Percentiles rank a stretch among this genome's conserved stretches.
phyloP scores from a whole-genome alignment of 73 alveolate species.

The Stentor roeselii region DNA sequence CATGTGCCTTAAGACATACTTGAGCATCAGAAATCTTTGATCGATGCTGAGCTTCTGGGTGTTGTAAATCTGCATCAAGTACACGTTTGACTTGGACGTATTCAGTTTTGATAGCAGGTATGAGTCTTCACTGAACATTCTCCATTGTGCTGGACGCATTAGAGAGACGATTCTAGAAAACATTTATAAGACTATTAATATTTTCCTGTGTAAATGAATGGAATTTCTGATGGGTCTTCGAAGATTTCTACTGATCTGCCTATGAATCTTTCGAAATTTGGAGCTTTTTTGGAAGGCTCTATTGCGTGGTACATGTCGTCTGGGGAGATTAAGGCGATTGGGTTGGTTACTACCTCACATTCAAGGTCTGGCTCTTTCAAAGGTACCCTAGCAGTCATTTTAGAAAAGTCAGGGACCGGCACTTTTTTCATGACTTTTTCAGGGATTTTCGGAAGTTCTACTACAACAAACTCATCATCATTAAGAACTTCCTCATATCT shows the following conservation, averaged over 20 bases:
- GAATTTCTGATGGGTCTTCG: not conserved
- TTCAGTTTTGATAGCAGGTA: too few relatives aligned
- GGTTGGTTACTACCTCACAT: not conserved
- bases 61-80: too few relatives aligned
- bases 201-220: too few relatives aligned
- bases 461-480: not conserved
- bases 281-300: conserved; percentile 16
- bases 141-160: too few relatives aligned
- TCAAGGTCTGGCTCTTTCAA: not conserved
- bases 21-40: too few relatives aligned
- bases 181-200: too few relatives aligned
- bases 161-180: too few relatives aligned
- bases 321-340: not conserved
- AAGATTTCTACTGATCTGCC: not conserved
- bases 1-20: too few relatives aligned
- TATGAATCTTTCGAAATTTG: not conserved
- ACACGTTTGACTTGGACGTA: too few relatives aligned
- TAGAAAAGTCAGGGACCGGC: not conserved
- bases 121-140: too few relatives aligned
- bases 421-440: not conserved
- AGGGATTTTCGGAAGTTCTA: not conserved
- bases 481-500: not conserved
- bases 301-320: not conserved
- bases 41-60: too few relatives aligned
- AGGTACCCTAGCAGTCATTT: not conserved